Conservation (phyloP, 179 eudicot species). For the Beta corolliflora region DNA sequence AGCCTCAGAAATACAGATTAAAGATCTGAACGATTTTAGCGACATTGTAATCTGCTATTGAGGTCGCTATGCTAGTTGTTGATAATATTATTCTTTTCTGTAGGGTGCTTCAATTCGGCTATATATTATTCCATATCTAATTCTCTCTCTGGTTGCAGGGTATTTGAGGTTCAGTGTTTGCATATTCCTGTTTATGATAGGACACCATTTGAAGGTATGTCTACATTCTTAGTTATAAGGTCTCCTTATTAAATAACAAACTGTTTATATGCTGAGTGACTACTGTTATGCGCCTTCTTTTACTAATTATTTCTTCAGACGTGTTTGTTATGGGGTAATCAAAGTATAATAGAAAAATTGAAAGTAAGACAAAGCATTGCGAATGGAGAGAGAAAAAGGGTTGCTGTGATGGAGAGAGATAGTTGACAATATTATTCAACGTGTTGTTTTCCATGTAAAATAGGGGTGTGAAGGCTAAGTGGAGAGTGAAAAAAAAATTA, state of each 20-base stretch:
- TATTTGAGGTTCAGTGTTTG: constrained; percentile 72
- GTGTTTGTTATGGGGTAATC: background rate
- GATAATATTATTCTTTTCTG: background rate
- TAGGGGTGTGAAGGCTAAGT: background rate
- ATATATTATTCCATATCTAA: constrained; percentile 1
- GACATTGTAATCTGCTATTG: background rate
- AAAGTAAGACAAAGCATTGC: background rate
- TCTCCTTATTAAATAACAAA: background rate
- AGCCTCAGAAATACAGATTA: background rate
- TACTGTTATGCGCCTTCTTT: background rate
- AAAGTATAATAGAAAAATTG: background rate
- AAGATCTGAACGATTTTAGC: background rate
- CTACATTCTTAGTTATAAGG: background rate
- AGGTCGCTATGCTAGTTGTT: constrained; percentile 6
- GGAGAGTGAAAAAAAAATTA: background rate
- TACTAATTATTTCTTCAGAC: background rate
- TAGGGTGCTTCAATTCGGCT: background rate
- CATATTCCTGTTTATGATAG: constrained; percentile 82
- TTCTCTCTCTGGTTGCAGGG: constrained; percentile 47
- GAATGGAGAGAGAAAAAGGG: background rate
- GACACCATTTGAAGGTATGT: constrained; percentile 73
- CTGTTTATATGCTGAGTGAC: background rate
- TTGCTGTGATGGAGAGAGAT: background rate
- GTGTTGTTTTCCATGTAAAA: background rate
- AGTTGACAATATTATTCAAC: background rate